phyloP scores from a whole-genome alignment of 1,284 basidiomycete genomes.

The Boletus semigastroideus region DNA sequence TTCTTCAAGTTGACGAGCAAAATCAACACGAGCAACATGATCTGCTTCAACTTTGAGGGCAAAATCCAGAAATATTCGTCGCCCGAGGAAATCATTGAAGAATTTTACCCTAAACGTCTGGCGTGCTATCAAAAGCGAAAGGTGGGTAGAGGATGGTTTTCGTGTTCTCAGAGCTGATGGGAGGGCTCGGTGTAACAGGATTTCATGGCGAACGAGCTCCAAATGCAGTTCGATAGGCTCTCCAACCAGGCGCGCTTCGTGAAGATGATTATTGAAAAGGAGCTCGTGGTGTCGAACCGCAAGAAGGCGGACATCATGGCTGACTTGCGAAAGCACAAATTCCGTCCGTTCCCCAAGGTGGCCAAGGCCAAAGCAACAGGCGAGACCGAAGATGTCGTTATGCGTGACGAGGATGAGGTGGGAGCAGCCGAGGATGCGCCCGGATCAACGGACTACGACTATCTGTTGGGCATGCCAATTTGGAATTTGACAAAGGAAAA shows the following conservation, averaged over 20 bases:
- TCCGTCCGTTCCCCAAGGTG: conserved; percentile 87
- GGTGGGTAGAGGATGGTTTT: conserved; percentile 41
- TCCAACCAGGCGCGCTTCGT: conserved; percentile 98
- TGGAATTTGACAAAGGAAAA: conserved; percentile 94
- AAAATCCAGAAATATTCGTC: conserved; percentile 95
- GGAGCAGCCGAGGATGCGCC: conserved; percentile 42
- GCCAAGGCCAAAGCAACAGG: conserved; percentile 69
- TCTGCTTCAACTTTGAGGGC: conserved; percentile 94
- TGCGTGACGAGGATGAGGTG: conserved; percentile 63
- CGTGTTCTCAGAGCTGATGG: background rate
- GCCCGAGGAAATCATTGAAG: conserved; percentile 91
- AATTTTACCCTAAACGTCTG: conserved; percentile 90
- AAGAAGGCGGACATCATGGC: conserved; percentile 86
- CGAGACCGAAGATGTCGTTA: conserved; percentile 65
- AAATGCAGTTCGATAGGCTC: conserved; percentile 80
- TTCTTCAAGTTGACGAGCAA: conserved; percentile 89
- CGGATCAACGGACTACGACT: conserved; percentile 81
- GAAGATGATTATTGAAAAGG: conserved; percentile 90
- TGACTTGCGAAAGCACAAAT: conserved; percentile 83
- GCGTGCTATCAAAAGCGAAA: conserved; percentile 95
- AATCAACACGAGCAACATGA: conserved; percentile 95
- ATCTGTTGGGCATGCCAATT: conserved; percentile 93
- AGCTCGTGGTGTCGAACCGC: conserved; percentile 90
- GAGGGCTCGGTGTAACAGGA: conserved; percentile 54
- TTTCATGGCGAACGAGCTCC: conserved; percentile 83